Evolutionary conservation across 2,329 filamentous ascomycete species (phyloP).

Genomic region (Monilinia aucupariae): DNA sequence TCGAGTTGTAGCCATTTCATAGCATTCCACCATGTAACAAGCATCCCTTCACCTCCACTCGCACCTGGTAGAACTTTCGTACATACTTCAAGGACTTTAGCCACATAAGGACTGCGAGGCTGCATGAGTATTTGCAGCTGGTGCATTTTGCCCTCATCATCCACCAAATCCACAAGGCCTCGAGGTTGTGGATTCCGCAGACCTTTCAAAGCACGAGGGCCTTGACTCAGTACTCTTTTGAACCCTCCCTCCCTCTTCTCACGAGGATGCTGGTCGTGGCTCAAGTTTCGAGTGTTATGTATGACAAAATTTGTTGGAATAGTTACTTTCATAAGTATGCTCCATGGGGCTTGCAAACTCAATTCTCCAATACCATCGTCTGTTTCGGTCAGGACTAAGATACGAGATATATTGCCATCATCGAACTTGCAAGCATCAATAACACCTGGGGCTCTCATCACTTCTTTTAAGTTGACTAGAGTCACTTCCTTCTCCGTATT

Average conservation of each 20-base stretch:
- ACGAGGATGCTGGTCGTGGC: slow-evolving; percentile 48
- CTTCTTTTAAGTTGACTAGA: slow-evolving; percentile 28
- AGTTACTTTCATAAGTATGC: slow-evolving; percentile 59
- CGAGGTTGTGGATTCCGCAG: slow-evolving; percentile 53
- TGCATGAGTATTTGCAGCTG: slow-evolving; percentile 63
- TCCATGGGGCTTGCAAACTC: slow-evolving; percentile 72
- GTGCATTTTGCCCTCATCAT: slow-evolving; percentile 57
- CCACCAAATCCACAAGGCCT: slow-evolving; percentile 62
- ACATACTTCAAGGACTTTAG: slow-evolving; percentile 55
- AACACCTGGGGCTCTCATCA: slow-evolving; percentile 54
- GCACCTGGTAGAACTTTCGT: slow-evolving; percentile 57
- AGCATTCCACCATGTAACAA: slow-evolving; percentile 68
- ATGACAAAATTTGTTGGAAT: slow-evolving; percentile 53
- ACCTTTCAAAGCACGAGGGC: slow-evolving; percentile 37
- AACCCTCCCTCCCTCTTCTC: slow-evolving; percentile 49
- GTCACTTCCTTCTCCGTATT: slow-evolving; percentile 34
- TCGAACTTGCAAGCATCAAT: slow-evolving; percentile 67
- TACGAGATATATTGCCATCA: slow-evolving; percentile 62
- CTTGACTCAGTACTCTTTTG: slow-evolving; percentile 41
- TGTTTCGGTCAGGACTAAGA: slow-evolving; percentile 64
- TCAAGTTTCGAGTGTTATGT: slow-evolving; percentile 55
- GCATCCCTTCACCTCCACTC: slow-evolving; percentile 52
- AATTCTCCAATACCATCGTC: slow-evolving; percentile 59
- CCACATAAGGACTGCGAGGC: slow-evolving; percentile 57
- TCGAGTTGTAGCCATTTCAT: slow-evolving; percentile 60